Base-by-base conservation (phyloP, 2,329 filamentous ascomycete genomes). In the Fusarium musae region DNA sequence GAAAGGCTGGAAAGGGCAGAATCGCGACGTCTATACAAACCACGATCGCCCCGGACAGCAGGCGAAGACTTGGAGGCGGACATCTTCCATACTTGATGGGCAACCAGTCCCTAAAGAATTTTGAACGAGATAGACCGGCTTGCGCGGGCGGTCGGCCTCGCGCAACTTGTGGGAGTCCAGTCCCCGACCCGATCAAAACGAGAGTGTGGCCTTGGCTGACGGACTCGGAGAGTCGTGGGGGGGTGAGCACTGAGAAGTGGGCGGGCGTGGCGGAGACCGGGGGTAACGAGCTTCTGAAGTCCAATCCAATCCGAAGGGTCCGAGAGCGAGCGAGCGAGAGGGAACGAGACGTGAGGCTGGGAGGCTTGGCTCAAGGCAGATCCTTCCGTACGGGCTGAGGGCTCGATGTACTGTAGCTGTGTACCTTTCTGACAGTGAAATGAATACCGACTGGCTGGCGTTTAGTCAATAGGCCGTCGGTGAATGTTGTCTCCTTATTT, bases 71-170 rank as follows among this genome's bases (percentile, higher is more conserved):
- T 71, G 57, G 75, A 78, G 65, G 75, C 67, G 66, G 79, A 75
- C 81, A 83, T 83, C 44, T 82, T 77, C 81, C 81, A 83, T 83
- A 70, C 78, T 82, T 80, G 61, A 73, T 74, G 66, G 71, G 77
- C 64, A 67, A 53, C 23, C 59, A 66, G 59, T 49, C 60, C 67
- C 72, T 74, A 73, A 74, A 74, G 72, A 76, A 67, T 69, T 50
- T 72, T 64, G 62, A 68, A 69, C 44, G 44, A 59, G 65, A 70
- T 53, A 60, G 65, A 69, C 67, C 70, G 69, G 74, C 43, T 66
- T 60, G 68, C 69, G 65, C 73, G 70, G 75, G 73, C 59, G 62
- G 75, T 78, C 75, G 76, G 76, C 75, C 75, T 75, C 72, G 73
- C 72, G 47, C 73, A 71, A 69, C 58, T 74, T 65, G 52, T 61